Conservation (phyloP, 2,329 filamentous ascomycete genomes). For the Claviceps cyperi region DNA sequence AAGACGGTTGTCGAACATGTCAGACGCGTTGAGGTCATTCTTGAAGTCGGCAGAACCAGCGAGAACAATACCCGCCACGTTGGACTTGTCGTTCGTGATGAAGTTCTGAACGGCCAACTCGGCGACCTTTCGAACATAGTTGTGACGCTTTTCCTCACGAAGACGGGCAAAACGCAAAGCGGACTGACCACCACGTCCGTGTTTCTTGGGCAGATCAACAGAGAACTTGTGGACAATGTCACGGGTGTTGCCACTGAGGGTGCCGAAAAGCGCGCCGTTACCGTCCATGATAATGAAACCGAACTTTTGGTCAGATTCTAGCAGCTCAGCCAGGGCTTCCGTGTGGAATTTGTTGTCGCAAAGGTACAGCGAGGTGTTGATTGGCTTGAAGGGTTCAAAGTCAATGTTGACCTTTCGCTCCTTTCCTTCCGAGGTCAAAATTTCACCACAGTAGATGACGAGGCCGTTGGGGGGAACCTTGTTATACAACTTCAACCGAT, state of each 20-base stretch:
- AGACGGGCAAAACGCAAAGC: conserved; percentile 98
- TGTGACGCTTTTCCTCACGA: conserved; percentile 98
- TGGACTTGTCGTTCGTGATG: conserved; percentile 96
- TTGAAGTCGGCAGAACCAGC: conserved; percentile 99
- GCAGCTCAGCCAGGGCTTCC: conserved; percentile 86
- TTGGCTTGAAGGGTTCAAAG: conserved; percentile 99
- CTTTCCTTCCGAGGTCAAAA: conserved; percentile 95
- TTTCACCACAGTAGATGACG: conserved; percentile 99
- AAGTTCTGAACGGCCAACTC: conserved; percentile 98
- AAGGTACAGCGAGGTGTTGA: conserved; percentile 97
- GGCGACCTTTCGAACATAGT: conserved; percentile 97
- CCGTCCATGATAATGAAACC: conserved; percentile 99
- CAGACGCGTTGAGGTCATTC: conserved; percentile 94
- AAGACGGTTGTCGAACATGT: conserved; percentile 89
- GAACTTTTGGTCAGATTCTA: conserved; percentile 98
- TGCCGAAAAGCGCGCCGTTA: conserved; percentile 95
- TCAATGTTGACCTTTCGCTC: conserved; percentile 99
- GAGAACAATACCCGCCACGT: conserved; percentile 87
- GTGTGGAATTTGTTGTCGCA: conserved; percentile 99
- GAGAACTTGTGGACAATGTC: conserved; percentile 97
- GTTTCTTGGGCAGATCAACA: conserved; percentile 98
- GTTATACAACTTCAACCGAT: conserved; percentile 97
- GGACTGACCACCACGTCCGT: conserved; percentile 99
- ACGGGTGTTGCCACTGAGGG: conserved; percentile 89
- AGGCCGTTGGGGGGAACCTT: conserved; percentile 96